Percentiles rank a stretch among this genome's conserved stretches.
Evolutionary conservation across 768 basidiomycete genomes (phyloP).

Genomic region (Tephrocybe sp.): DNA sequence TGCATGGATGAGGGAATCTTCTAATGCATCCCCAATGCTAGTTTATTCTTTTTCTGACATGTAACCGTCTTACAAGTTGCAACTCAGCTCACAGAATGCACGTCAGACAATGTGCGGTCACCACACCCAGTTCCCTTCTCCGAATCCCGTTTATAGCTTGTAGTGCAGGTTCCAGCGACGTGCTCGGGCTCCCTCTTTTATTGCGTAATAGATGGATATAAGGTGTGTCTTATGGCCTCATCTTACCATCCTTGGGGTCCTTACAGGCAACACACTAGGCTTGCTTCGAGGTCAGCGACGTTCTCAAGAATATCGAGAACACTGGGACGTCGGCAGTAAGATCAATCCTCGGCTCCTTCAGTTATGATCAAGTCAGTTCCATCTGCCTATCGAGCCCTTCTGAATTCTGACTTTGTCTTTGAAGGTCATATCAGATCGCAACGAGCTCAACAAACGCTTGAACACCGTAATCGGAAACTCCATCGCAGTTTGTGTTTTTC

Average conservation of each 20-base stretch:
- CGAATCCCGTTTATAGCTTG: background rate
- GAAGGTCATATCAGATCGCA: slow-evolving; percentile 55
- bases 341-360: slow-evolving; percentile 51
- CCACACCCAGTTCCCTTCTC: background rate
- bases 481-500: slow-evolving; percentile 34
- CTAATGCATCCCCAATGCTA: too few species aligned
- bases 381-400: background rate
- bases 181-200: slow-evolving; percentile 57
- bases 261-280: slow-evolving; percentile 26
- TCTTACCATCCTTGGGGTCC: background rate
- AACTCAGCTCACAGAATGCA: slow-evolving; percentile 34
- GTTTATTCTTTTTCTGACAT: too few species aligned
- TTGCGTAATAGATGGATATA: slow-evolving; percentile 50
- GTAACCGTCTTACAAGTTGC: too few species aligned
- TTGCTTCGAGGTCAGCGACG: slow-evolving; percentile 50
- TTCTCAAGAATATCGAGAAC: slow-evolving; percentile 47
- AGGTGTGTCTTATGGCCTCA: slow-evolving; percentile 20
- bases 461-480: slow-evolving; percentile 50
- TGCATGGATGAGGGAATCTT: too few species aligned
- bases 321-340: slow-evolving; percentile 56
- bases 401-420: background rate
- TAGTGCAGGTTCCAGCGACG: slow-evolving; percentile 49
- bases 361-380: slow-evolving; percentile 41
- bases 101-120: slow-evolving; percentile 28
- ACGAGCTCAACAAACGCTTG: slow-evolving; percentile 48